Base-by-base conservation (phyloP, 257 asterid genomes). In the Capsicum rhomboideum region DNA sequence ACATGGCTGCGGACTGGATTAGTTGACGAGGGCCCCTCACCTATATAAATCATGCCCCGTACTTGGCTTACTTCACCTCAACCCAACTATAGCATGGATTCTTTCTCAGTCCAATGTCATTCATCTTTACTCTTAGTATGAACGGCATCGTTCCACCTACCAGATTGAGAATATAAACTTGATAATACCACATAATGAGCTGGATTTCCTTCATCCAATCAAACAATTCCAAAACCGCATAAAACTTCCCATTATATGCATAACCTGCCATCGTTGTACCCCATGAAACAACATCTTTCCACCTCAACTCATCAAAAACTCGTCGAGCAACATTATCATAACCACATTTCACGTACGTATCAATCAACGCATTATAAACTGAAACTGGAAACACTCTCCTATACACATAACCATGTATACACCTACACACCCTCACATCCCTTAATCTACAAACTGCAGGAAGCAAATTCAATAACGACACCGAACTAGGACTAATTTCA, bases 231-330 rank as follows among this genome's bases (percentile, higher is more conserved):
- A 75, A 58, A 86, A 86, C 88, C 83, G 82, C 82, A 54, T 34
- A 59, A 79, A 82, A 89, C 7, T 63, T 71, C 37, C 89, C 86
- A 84, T 86, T 89, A 86, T 89, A 86, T 23, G 85, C 87, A 89
- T 84, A 87, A 42, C 92, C 92, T 4, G 90, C 85, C 90, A 89
- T 87, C 85, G 86, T 86, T n/a, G 88, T 82, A n/a, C 90, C 92
- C 90, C 90, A 89, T 18, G 90, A 82, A 58, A 89, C 88, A 75
- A 86, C 89, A 86, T 89, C 89, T 40, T 63, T 85, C 64, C 75
- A 28, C 83, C 44, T 52, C 84, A 84, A 52, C 75, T 40, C 67
- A 61, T 82, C 72, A 59, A 89, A 87, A 56, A 89, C 56, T 49
- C 21, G 20, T 21, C 84, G 77, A 85, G 87, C 89, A 2, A 46